These are phyloP conservation scores for Butyriboletus loyo DNA, from an alignment of 768 basidiomycete species.

Conservation along the genomic window DNA sequence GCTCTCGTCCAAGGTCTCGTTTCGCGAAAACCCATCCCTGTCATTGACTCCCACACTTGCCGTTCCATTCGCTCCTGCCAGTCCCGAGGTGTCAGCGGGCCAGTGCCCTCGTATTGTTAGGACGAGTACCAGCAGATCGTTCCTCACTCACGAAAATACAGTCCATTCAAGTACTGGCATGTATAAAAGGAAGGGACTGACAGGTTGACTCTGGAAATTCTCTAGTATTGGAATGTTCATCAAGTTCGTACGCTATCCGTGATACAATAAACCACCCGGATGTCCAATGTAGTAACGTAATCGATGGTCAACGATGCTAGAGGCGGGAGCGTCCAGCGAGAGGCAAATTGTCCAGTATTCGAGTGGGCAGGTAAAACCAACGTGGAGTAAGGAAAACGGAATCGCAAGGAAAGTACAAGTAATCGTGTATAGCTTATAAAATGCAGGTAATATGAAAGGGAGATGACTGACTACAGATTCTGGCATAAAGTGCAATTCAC, in stretches of 20 bases:
- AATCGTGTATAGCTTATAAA: conserved; percentile 29
- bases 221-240: conserved; percentile 12
- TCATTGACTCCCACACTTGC: neutral
- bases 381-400: neutral
- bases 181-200: no score
- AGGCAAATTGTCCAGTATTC: conserved; percentile 11
- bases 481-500: conserved; percentile 67
- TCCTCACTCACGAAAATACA: no score
- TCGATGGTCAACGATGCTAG: conserved; percentile 9
- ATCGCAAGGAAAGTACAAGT: conserved; percentile 24
- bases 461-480: conserved; percentile 51
- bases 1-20: neutral
- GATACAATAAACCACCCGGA: conserved; percentile 18
- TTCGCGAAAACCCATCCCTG: neutral
- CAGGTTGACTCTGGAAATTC: no score
- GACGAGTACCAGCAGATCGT: no score
- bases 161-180: no score
- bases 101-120: neutral
- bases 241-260: conserved; percentile 21
- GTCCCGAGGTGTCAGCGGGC: neutral
- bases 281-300: conserved; percentile 12
- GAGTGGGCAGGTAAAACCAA: conserved; percentile 1
- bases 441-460: conserved; percentile 23
- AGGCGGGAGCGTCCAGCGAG: conserved; percentile 11
- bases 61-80: neutral